These are phyloP conservation scores for Malassezia caprae DNA, from an alignment of 1,284 basidiomycete genomes.

Conservation along the genomic window DNA sequence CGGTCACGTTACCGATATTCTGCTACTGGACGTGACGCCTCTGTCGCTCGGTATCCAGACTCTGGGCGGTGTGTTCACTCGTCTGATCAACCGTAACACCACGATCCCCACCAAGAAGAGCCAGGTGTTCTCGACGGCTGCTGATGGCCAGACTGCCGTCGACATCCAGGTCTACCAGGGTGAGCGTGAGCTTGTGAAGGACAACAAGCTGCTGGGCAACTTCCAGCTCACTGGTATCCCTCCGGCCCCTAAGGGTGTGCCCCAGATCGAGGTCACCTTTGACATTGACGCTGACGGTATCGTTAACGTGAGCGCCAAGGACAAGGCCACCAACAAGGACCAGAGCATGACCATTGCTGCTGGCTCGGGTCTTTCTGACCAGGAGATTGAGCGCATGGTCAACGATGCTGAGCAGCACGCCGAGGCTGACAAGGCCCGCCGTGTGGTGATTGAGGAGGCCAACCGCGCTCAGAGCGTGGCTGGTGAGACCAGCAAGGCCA, in stretches of 20 bases:
- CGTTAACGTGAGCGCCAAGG: constrained; percentile 88
- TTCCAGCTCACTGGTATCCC: constrained; percentile 98
- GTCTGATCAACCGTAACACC: constrained; percentile 71
- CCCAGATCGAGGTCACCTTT: constrained; percentile 97
- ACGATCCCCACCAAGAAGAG: constrained; percentile 99
- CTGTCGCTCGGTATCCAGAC: constrained; percentile 92
- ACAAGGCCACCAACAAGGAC: constrained; percentile 95
- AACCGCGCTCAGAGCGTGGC: constrained; percentile 94
- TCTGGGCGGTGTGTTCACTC: constrained; percentile 95
- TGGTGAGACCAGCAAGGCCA: constrained; percentile 89
- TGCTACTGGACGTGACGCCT: constrained; percentile 90
- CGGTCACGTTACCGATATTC: constrained; percentile 89
- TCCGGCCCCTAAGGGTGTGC: constrained; percentile 92
- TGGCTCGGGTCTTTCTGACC: constrained; percentile 87
- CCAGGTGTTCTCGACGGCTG: constrained; percentile 94
- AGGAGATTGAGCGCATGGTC: constrained; percentile 96
- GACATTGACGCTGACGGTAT: constrained; percentile 98
- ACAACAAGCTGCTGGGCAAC: constrained; percentile 99
- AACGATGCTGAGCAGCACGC: constrained; percentile 85
- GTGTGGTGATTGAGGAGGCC: constrained; percentile 82
- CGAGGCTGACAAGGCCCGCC: constrained; percentile 61
- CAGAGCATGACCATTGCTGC: constrained; percentile 96
- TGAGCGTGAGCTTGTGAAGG: constrained; percentile 89
- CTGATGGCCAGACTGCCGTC: constrained; percentile 64
- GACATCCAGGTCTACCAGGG: constrained; percentile 87